These are phyloP conservation scores for Pseudopyrenochaeta lycopersici DNA, from an alignment of 2,329 filamentous ascomycete species.

Conservation along the genomic window DNA sequence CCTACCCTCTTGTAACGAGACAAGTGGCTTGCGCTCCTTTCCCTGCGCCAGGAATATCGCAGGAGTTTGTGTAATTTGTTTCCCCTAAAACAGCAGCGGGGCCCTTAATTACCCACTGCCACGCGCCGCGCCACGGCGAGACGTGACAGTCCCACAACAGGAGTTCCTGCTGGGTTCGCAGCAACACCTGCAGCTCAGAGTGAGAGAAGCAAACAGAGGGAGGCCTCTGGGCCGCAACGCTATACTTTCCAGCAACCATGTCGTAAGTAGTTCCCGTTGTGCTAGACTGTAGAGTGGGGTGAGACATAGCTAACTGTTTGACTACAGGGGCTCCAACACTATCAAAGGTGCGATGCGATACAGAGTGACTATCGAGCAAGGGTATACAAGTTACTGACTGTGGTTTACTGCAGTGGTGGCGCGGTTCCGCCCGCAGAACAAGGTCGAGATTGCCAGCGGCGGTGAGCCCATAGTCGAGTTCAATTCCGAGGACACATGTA, in stretches of 20 bases:
- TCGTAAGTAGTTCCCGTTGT: conserved; percentile 41
- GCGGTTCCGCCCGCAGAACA: conserved; percentile 97
- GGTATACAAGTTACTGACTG: conserved; percentile 32
- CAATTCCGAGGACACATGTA: conserved; percentile 87
- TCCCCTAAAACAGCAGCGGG: conserved; percentile 44
- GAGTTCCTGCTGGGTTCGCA: conserved; percentile 27
- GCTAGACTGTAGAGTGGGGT: conserved; percentile 10
- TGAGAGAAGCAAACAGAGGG: conserved; percentile 31
- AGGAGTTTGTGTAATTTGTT: conserved; percentile 26
- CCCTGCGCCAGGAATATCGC: neutral
- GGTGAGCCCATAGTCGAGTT: conserved; percentile 93
- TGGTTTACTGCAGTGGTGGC: conserved; percentile 75
- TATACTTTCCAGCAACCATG: conserved; percentile 44
- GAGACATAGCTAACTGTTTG: conserved; percentile 51
- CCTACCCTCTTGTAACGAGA: neutral
- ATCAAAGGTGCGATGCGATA: conserved; percentile 53
- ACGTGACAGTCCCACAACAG: conserved; percentile 46
- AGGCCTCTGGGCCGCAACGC: conserved; percentile 49
- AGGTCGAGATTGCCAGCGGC: conserved; percentile 86
- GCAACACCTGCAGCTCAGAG: conserved; percentile 29
- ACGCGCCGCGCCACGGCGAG: conserved; percentile 40
- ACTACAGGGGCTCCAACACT: conserved; percentile 53
- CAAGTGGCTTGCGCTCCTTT: conserved; percentile 7
- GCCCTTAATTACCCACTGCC: conserved; percentile 37
- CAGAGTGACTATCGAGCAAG: neutral